Conservation (phyloP, 2,329 filamentous ascomycete species). For the Fonsecaea nubica region DNA sequence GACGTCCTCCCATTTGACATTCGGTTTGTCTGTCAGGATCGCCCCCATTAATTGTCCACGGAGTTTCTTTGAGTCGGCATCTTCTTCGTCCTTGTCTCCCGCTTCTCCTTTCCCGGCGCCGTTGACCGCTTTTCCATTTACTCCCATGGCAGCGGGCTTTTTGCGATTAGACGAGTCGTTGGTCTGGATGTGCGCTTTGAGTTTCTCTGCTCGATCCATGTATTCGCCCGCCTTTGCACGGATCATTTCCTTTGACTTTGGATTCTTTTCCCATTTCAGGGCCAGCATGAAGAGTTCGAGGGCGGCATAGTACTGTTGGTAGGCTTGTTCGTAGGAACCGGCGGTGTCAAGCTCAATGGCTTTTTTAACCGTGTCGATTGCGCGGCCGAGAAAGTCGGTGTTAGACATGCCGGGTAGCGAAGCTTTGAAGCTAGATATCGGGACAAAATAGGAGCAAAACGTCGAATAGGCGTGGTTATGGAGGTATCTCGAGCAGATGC, state of each 20-base stretch:
- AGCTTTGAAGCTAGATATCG: background rate
- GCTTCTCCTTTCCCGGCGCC: slow-evolving; percentile 63
- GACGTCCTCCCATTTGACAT: slow-evolving; percentile 97
- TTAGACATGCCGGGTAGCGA: slow-evolving; percentile 73
- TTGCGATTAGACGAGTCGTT: slow-evolving; percentile 64
- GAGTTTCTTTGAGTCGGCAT: slow-evolving; percentile 95
- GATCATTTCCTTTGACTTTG: slow-evolving; percentile 96
- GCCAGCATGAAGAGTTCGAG: slow-evolving; percentile 99
- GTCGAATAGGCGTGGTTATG: background rate
- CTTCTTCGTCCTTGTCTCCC: slow-evolving; percentile 71
- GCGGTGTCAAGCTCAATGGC: slow-evolving; percentile 96
- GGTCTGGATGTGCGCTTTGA: slow-evolving; percentile 86
- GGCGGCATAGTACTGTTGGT: slow-evolving; percentile 92
- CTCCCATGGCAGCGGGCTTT: slow-evolving; percentile 59
- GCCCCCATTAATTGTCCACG: slow-evolving; percentile 88
- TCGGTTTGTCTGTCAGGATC: slow-evolving; percentile 92
- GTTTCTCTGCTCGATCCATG: slow-evolving; percentile 98
- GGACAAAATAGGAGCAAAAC: background rate
- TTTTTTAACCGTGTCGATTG: slow-evolving; percentile 96
- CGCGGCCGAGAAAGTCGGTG: slow-evolving; percentile 94
- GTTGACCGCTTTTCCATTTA: slow-evolving; percentile 59
- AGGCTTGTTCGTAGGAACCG: slow-evolving; percentile 95
- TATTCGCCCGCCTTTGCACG: slow-evolving; percentile 93
- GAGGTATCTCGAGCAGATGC: background rate
- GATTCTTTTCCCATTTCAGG: slow-evolving; percentile 99